Conservation (phyloP, 2,329 filamentous ascomycete genomes). For the Ascochyta lentis region DNA sequence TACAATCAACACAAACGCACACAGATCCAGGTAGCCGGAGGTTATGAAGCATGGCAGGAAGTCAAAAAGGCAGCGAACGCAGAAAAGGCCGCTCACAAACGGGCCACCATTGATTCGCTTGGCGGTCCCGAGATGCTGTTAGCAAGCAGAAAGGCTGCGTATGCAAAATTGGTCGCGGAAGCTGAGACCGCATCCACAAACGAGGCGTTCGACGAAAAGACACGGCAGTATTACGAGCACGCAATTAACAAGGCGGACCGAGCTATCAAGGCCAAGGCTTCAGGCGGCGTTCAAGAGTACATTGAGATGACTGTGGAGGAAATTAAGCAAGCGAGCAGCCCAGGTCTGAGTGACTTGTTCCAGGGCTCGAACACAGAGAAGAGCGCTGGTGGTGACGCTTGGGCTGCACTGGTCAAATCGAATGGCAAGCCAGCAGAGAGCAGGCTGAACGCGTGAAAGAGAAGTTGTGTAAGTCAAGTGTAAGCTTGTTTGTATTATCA, state of each 20-base stretch:
- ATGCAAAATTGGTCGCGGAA: conserved; percentile 21
- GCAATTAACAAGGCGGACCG: conserved; percentile 32
- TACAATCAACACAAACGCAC: conserved; percentile 23
- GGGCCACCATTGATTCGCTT: conserved; percentile 11
- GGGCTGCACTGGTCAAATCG: conserved; percentile 25
- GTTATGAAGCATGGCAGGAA: conserved; percentile 24
- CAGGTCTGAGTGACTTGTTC: conserved; percentile 9
- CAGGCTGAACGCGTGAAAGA: conserved; percentile 7
- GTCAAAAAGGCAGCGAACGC: conserved; percentile 3
- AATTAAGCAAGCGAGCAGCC: conserved; percentile 7
- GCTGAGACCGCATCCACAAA: conserved; percentile 31
- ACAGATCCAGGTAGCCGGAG: conserved; percentile 24
- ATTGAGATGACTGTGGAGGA: conserved; percentile 24
- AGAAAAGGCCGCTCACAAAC: conserved; percentile 13
- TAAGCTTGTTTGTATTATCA: conserved; percentile 12
- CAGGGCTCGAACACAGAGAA: background rate
- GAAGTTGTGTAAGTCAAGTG: background rate
- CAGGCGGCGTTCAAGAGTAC: conserved; percentile 26
- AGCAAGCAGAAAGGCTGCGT: conserved; percentile 18
- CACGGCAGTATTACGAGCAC: conserved; percentile 21
- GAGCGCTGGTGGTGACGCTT: conserved; percentile 20
- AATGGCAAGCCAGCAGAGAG: conserved; percentile 15
- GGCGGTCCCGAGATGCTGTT: conserved; percentile 22
- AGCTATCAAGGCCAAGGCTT: conserved; percentile 25
- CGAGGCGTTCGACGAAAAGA: conserved; percentile 15